Conservation (phyloP, 2,329 filamentous ascomycete genomes). For the Chaetothyriales sp. region DNA sequence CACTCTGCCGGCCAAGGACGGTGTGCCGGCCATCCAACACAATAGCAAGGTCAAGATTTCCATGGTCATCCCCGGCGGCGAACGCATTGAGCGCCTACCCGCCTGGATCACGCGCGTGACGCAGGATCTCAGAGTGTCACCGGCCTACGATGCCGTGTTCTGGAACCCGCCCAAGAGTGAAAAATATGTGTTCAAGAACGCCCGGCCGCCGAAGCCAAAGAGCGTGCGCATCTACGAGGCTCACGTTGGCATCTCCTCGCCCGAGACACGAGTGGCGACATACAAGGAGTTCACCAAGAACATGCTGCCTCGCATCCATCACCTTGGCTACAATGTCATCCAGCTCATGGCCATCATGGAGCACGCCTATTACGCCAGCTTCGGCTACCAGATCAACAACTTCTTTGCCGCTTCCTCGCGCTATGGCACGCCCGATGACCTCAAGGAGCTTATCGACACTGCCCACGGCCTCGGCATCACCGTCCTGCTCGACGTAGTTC, state of each 20-base stretch:
- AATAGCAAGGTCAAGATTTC: slow-evolving; percentile 96
- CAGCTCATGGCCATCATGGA: slow-evolving; percentile 99
- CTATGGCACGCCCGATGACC: slow-evolving; percentile 81
- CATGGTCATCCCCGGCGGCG: slow-evolving; percentile 61
- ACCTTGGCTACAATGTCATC: slow-evolving; percentile 89
- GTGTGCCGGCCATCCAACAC: slow-evolving; percentile 67
- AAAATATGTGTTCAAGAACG: slow-evolving; percentile 71
- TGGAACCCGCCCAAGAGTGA: slow-evolving; percentile 78
- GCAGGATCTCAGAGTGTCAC: slow-evolving; percentile 77
- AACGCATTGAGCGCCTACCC: slow-evolving; percentile 73
- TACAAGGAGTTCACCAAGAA: slow-evolving; percentile 95
- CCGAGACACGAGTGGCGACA: slow-evolving; percentile 72
- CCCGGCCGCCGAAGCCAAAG: slow-evolving; percentile 63
- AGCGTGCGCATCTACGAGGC: slow-evolving; percentile 94
- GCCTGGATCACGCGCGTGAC: slow-evolving; percentile 97
- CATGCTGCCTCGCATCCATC: slow-evolving; percentile 79
- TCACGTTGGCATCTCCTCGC: slow-evolving; percentile 94
- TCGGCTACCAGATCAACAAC: slow-evolving; percentile 96
- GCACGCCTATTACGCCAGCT: slow-evolving; percentile 97
- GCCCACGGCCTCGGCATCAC: slow-evolving; percentile 82
- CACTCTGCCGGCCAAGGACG: slow-evolving; percentile 55
- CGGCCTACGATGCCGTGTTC: slow-evolving; percentile 86
- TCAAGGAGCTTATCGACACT: slow-evolving; percentile 92
- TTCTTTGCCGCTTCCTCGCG: slow-evolving; percentile 96
- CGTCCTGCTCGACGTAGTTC: slow-evolving; percentile 86